phyloP scores from a whole-genome alignment of 1,284 basidiomycete genomes.

The Sporisorium reilianum region DNA sequence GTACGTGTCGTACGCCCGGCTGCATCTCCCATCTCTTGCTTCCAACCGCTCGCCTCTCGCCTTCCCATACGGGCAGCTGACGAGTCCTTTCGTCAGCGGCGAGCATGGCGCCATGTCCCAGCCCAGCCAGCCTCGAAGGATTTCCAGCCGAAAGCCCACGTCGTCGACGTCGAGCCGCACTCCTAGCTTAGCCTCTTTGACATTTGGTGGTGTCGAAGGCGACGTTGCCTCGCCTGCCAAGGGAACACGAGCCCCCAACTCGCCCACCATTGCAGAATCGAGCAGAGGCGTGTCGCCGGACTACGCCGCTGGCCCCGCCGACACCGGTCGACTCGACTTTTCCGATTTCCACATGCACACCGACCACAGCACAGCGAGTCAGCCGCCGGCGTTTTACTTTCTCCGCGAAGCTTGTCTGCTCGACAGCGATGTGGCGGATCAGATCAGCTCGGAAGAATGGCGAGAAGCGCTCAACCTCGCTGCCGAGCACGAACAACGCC shows the following conservation, averaged over 20 bases:
- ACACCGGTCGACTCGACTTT: constrained; percentile 14
- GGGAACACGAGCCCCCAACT: constrained; percentile 24
- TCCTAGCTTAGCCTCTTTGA: constrained; percentile 38
- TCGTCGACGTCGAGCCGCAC: constrained; percentile 40
- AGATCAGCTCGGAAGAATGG: constrained; percentile 43
- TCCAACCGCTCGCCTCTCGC: constrained; percentile 42
- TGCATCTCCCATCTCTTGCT: constrained; percentile 44
- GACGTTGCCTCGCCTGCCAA: constrained; percentile 24
- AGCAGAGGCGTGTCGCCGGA: constrained; percentile 30
- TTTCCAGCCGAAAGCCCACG: constrained; percentile 9
- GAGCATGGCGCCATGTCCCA: constrained; percentile 13
- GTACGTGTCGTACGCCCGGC: constrained; percentile 53
- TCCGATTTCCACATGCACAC: constrained; percentile 33
- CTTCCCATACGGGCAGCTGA: constrained; percentile 53
- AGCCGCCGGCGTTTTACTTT: constrained; percentile 43
- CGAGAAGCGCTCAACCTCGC: constrained; percentile 37
- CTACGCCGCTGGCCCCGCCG: constrained; percentile 10
- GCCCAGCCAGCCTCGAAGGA: constrained; percentile 5
- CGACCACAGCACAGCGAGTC: constrained; percentile 21
- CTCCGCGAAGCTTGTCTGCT: constrained; percentile 42
- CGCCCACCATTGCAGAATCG: constrained; percentile 26
- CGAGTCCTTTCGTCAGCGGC: constrained; percentile 41
- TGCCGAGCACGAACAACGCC: constrained; percentile 24
- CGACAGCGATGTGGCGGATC: constrained; percentile 24
- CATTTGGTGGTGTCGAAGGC: constrained; percentile 24